Evolutionary conservation across 192 early-diverging fungal genomes (phyloP).

Genomic region (Umbelopsis vinacea): DNA sequence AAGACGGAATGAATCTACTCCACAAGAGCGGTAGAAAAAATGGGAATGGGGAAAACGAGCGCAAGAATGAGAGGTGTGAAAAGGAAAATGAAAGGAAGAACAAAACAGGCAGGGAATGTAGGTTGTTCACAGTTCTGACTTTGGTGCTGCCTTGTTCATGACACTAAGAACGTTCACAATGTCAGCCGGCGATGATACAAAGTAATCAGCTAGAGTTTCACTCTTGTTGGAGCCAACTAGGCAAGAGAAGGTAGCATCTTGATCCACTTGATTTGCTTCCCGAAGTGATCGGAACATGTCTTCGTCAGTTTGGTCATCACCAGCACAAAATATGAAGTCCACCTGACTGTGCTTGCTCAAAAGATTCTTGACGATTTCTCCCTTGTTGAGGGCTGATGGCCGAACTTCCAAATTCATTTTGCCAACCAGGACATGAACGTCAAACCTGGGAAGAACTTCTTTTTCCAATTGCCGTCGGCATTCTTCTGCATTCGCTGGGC

Average conservation of each 20-base stretch:
- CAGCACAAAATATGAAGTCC: constrained; percentile 93
- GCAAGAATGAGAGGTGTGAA: neutral
- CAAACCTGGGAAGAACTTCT: constrained; percentile 80
- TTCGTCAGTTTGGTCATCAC: constrained; percentile 97
- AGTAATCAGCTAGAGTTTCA: constrained; percentile 9
- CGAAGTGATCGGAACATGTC: constrained; percentile 90
- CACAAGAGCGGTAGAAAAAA: neutral
- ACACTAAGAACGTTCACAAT: constrained; percentile 5
- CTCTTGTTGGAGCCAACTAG: constrained; percentile 5
- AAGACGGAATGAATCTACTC: constrained; percentile 15
- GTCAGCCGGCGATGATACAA: neutral
- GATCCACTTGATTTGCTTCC: constrained; percentile 1
- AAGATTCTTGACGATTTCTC: constrained; percentile 93
- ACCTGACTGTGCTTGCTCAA: constrained; percentile 59
- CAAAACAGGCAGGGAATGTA: neutral
- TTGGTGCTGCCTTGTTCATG: neutral
- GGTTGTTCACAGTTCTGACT: neutral
- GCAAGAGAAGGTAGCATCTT: constrained; percentile 13
- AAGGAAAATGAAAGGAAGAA: neutral
- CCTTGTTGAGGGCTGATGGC: constrained; percentile 91
- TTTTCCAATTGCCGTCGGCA: constrained; percentile 90
- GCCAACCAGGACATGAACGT: constrained; percentile 92
- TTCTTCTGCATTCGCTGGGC: constrained; percentile 71
- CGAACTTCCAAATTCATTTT: constrained; percentile 98
- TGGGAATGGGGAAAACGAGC: neutral